Evolutionary conservation across 495 filamentous ascomycete genomes (phyloP).

Genomic region (Penicillium coprophilum): DNA sequence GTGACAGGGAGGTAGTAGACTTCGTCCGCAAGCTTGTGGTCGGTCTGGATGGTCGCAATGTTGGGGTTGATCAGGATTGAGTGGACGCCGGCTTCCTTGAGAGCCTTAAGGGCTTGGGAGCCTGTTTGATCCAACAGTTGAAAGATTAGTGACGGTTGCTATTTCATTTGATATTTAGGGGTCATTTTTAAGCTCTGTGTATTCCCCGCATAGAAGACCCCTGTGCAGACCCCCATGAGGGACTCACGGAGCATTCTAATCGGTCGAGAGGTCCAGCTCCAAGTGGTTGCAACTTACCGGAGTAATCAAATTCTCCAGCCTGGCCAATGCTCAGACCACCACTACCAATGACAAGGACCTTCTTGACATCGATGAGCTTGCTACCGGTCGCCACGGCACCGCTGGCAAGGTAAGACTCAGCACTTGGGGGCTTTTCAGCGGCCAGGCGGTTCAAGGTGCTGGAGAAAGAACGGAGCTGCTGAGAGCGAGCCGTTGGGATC

Average conservation of each 20-base stretch:
- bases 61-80: conserved; percentile 98
- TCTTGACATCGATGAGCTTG: conserved; percentile 87
- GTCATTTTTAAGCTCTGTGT: not conserved
- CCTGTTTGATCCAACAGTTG: conserved; percentile 49
- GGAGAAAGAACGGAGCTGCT: conserved; percentile 50
- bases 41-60: conserved; percentile 97
- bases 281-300: conserved; percentile 55
- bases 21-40: conserved; percentile 95
- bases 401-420: conserved; percentile 84
- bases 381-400: conserved; percentile 72
- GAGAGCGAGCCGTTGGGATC: conserved; percentile 37
- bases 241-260: not conserved
- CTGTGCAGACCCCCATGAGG: conserved; percentile 6
- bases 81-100: conserved; percentile 93
- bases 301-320: conserved; percentile 97
- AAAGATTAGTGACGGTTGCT: conserved; percentile 12
- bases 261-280: not conserved
- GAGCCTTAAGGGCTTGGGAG: conserved; percentile 92
- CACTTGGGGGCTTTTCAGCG: conserved; percentile 69
- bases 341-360: conserved; percentile 89
- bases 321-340: conserved; percentile 95
- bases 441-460: conserved; percentile 41
- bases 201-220: conserved; percentile 14
- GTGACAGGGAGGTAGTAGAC: conserved; percentile 98
- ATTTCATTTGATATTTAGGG: conserved; percentile 1